Base-by-base conservation (phyloP, 208 protist genomes). In the Crithidia brevicula region DNA sequence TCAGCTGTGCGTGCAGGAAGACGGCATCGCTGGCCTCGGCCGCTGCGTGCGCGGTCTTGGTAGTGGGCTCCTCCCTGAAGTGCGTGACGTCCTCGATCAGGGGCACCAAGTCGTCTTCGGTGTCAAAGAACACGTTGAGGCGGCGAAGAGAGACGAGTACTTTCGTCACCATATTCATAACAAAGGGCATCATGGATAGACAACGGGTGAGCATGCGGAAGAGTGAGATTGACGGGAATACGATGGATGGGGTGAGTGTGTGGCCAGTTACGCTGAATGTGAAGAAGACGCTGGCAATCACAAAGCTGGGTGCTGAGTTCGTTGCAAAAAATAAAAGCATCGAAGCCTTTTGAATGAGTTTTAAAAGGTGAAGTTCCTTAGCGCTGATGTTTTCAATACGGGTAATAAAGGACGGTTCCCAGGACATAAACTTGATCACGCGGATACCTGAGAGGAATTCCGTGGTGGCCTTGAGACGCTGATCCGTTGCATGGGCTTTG, bases 401-500 rank as follows among this genome's bases (percentile, higher is more conserved):
- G 13, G 30, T 25, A n/a, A 78, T 31, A 43, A 96, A 92, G 38
- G 47, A 60, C 23, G 82, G 68, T 61, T 98, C 95, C 92, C 92
- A 98, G 9, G 83, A 85, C 81, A 92, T 97, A 15, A 98, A 82
- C 81, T 98, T 98, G 45, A 92, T 85, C 1, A 98, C 72, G 27
- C 92, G 82, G 11, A 98, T 97, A 1, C 84, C 84, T 30, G 81
- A 77, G 20, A 98, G 50, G 36, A 97, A 80, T 68, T 98, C 94
- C 67, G 93, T 97, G 5, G 89, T 94, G 2, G 80, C 63, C 66
- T 92, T 92, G 28, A 98, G 64, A 62, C 96, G 87, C 18, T 68
- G 69, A 67, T 98, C 97, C 1, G 79, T 97, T 16, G 67, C 58
- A 7, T 46, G n/a, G 56, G 13, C 66, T 36, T n/a, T 74, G 15